A percentile compares a stretch with the other conserved stretches of the same genome.
Evolutionary conservation across 306 rosid genomes (phyloP).

Genomic region (Trifolium pratense): DNA sequence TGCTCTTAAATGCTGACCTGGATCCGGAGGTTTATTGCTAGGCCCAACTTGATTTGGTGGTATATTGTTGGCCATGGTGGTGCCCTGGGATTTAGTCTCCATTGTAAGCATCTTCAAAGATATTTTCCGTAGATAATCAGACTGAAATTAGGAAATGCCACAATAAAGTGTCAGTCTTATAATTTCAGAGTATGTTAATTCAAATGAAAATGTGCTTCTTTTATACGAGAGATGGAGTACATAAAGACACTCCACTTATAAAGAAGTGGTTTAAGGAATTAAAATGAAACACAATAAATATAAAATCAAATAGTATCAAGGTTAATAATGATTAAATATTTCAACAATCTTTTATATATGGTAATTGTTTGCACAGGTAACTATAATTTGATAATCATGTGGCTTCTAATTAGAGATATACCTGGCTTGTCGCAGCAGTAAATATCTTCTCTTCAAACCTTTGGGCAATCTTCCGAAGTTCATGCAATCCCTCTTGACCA

Average conservation of each 20-base stretch:
- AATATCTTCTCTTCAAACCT: conserved; percentile 89
- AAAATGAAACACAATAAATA: neutral
- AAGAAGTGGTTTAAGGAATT: neutral
- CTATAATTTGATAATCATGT: conserved; percentile 3
- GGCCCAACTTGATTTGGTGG: conserved; percentile 57
- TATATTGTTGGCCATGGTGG: conserved; percentile 45
- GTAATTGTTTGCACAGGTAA: neutral
- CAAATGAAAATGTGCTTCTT: too few relatives aligned
- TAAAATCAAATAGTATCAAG: neutral
- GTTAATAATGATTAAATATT: neutral
- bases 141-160: conserved; percentile 46
- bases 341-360: conserved; percentile 6
- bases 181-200: too few relatives aligned
- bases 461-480: conserved; percentile 77
- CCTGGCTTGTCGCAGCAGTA: conserved; percentile 76
- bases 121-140: conserved; percentile 59
- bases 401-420: conserved; percentile 32
- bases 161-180: conserved; percentile 26
- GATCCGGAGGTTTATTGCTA: conserved; percentile 67
- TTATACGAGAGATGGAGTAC: too few relatives aligned
- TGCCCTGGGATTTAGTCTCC: conserved; percentile 73
- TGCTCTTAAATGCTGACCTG: conserved; percentile 56
- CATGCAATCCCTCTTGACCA: conserved; percentile 74
- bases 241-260: too few relatives aligned
- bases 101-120: conserved; percentile 59